Evolutionary conservation across 2,329 filamentous ascomycete species (phyloP).

Genomic region (Thelonectria discophora): DNA sequence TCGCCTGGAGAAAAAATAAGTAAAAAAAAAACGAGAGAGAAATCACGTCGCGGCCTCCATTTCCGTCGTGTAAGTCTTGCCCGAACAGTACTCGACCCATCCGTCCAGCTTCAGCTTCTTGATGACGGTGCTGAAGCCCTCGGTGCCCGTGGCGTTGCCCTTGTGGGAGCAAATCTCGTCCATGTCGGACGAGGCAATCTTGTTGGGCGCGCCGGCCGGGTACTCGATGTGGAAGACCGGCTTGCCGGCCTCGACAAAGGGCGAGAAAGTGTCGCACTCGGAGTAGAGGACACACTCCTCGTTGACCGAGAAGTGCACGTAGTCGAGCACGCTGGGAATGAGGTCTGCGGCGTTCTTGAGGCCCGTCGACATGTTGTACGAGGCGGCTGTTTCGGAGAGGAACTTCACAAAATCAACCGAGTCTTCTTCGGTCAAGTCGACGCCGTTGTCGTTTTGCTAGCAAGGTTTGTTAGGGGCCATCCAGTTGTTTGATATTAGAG

Average conservation of each 20-base stretch:
- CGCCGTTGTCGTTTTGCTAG: constrained; percentile 67
- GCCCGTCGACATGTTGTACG: constrained; percentile 67
- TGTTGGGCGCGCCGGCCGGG: constrained; percentile 57
- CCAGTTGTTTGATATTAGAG: not conserved
- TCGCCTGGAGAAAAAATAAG: too few species aligned
- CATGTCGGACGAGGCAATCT: constrained; percentile 47
- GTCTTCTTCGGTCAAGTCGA: constrained; percentile 65
- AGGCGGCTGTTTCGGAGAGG: constrained; percentile 63
- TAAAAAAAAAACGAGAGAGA: not conserved
- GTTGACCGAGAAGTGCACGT: constrained; percentile 73
- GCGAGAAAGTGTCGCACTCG: constrained; percentile 66
- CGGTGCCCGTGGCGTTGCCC: constrained; percentile 51
- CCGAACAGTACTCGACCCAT: constrained; percentile 67
- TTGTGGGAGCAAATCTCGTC: constrained; percentile 54
- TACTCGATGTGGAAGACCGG: constrained; percentile 81
- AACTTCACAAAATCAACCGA: constrained; percentile 68
- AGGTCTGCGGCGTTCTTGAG: constrained; percentile 75
- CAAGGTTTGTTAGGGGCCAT: not conserved
- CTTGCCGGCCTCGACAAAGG: constrained; percentile 68
- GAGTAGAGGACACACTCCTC: constrained; percentile 71
- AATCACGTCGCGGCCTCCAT: not conserved
- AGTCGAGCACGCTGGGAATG: constrained; percentile 55
- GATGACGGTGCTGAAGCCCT: constrained; percentile 69
- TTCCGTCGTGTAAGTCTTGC: constrained; percentile 42
- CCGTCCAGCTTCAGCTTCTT: constrained; percentile 72